Evolutionary conservation across 2,329 filamentous ascomycete species (phyloP).

Genomic region (Colletotrichum sp.): DNA sequence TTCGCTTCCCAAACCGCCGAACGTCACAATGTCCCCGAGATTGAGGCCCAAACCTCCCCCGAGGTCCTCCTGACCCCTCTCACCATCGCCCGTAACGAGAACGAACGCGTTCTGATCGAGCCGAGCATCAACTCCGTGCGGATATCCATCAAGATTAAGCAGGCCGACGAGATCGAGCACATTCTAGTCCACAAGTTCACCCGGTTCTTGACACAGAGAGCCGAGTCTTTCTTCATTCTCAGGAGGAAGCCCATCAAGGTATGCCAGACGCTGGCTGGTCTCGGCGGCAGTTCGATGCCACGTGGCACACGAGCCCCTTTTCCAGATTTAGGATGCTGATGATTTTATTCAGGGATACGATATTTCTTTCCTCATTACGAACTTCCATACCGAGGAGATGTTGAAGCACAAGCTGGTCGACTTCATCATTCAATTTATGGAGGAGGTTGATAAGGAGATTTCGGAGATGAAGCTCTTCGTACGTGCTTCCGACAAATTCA

Average conservation of each 20-base stretch:
- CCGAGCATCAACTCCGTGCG: constrained; percentile 96
- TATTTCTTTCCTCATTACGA: constrained; percentile 98
- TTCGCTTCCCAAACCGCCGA: constrained; percentile 97
- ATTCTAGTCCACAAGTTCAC: constrained; percentile 99
- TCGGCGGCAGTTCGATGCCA: not conserved
- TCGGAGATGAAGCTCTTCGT: constrained; percentile 99
- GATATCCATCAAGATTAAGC: constrained; percentile 98
- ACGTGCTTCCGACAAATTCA: constrained; percentile 45
- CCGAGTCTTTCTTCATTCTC: constrained; percentile 96
- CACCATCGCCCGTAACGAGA: constrained; percentile 92
- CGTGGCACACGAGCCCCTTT: not conserved
- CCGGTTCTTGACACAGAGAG: constrained; percentile 92
- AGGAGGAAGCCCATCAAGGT: constrained; percentile 95
- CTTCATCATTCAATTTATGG: constrained; percentile 99
- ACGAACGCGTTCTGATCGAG: constrained; percentile 95
- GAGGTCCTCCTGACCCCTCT: constrained; percentile 93
- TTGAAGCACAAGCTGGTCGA: constrained; percentile 98
- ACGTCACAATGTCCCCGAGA: constrained; percentile 96
- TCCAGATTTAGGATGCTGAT: constrained; percentile 23
- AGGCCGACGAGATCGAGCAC: constrained; percentile 98
- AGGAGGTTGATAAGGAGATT: constrained; percentile 99
- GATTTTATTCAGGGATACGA: constrained; percentile 78
- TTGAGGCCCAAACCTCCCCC: constrained; percentile 90
- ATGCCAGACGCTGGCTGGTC: constrained; percentile 26
- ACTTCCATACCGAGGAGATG: constrained; percentile 99